A percentile compares a stretch with the other conserved stretches of the same genome.
Evolutionary conservation across 1,284 basidiomycete genomes (phyloP).

Genomic region (Earliella scabrosa): DNA sequence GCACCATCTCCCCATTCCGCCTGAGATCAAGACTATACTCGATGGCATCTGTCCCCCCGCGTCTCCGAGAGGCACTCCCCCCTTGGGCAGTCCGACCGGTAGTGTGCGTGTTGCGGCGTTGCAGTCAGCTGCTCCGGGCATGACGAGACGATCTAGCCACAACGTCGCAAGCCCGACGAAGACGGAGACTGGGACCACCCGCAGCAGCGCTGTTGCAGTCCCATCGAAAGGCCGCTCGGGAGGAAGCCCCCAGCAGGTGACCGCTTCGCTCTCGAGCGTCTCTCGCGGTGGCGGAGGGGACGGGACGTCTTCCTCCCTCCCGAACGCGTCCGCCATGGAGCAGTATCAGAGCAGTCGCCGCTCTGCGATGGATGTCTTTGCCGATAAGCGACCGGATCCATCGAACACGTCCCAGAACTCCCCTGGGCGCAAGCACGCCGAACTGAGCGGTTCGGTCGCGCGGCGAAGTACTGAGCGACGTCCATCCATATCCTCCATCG

Average conservation of each 20-base stretch:
- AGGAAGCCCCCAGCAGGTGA: conserved; percentile 52
- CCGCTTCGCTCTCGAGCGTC: conserved; percentile 40
- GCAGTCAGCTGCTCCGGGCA: conserved; percentile 39
- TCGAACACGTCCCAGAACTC: conserved; percentile 46
- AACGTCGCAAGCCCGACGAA: conserved; percentile 35
- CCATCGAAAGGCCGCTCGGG: conserved; percentile 44
- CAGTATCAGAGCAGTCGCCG: conserved; percentile 48
- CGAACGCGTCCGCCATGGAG: conserved; percentile 46
- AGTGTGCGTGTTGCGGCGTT: conserved; percentile 30
- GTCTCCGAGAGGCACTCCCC: conserved; percentile 27
- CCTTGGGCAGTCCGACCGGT: conserved; percentile 35
- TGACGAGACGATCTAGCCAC: conserved; percentile 55
- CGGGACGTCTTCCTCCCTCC: conserved; percentile 36
- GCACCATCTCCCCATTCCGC: conserved; percentile 69
- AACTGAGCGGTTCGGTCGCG: conserved; percentile 52
- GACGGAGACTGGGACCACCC: conserved; percentile 25
- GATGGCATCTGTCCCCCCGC: conserved; percentile 47
- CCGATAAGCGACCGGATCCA: conserved; percentile 50
- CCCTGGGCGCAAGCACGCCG: conserved; percentile 61
- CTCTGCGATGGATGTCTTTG: conserved; percentile 45
- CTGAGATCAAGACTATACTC: conserved; percentile 67
- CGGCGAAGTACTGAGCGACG: conserved; percentile 51
- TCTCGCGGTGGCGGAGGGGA: conserved; percentile 45
- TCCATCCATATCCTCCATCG: conserved; percentile 51
- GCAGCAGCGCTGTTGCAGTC: conserved; percentile 39